phyloP scores from a whole-genome alignment of 306 rosid species.

The Acacia confusa region DNA sequence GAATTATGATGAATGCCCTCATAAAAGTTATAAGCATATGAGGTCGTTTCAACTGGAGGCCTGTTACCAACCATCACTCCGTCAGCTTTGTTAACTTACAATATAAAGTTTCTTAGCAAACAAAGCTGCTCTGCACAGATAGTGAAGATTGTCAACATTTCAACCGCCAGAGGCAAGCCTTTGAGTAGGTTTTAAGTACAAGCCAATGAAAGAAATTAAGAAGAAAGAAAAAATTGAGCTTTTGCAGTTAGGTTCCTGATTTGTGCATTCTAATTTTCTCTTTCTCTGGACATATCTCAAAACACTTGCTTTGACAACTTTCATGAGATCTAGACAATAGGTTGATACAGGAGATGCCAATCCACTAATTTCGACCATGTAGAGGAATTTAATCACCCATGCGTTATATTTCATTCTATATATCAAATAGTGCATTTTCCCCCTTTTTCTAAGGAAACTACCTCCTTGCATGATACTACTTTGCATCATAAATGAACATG shows the following conservation, averaged over 20 bases:
- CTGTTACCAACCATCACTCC: conserved; percentile 11
- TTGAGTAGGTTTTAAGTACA: not conserved
- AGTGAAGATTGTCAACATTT: conserved; percentile 20
- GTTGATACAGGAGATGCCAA: conserved; percentile 14
- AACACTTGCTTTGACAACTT: not conserved
- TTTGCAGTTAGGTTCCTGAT: not conserved
- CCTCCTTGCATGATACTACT: conserved; percentile 20
- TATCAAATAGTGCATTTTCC: conserved; percentile 21
- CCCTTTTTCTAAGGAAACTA: conserved; percentile 23
- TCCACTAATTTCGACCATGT: conserved; percentile 21
- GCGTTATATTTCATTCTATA: not conserved
- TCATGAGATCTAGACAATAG: conserved; percentile 14
- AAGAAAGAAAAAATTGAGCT: not conserved
- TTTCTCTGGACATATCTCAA: not conserved
- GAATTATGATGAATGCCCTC: conserved; percentile 15
- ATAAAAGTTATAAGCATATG: conserved; percentile 13
- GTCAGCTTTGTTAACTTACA: conserved; percentile 5
- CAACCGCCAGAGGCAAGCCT: conserved; percentile 13
- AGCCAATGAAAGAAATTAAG: not conserved
- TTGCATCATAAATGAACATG: conserved; percentile 25
- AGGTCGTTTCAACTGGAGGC: conserved; percentile 9
- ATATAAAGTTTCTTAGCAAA: not conserved
- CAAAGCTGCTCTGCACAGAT: not conserved
- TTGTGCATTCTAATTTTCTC: conserved; percentile 13
- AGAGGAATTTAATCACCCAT: conserved; percentile 15